Evolutionary conservation across 2,329 filamentous ascomycete species (phyloP), one percentile per base, ranked within the genome.

Genomic region (Xylariaceae sp.): DNA sequence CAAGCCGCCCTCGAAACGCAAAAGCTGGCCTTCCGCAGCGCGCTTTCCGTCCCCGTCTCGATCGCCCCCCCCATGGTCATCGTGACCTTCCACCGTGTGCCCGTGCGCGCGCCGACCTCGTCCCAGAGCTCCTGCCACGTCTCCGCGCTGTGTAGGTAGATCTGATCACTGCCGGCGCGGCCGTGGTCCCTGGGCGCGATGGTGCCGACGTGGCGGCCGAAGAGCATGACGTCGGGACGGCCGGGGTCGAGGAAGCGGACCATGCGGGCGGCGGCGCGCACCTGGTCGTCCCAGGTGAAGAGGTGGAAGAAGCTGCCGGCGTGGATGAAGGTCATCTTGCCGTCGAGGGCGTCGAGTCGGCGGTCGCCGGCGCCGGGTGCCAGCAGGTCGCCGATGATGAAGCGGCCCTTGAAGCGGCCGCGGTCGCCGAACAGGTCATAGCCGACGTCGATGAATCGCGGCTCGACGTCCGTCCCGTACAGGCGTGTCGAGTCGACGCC

Each of bases 341-440:
- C 72, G 30, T 71, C 62, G 1, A 78, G 62, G 1, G 54, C 55
- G 2, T 66, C 60, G 4, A 76, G 64, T 30, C 32, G 30, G 5
- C n/a, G 26, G 31, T 58, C 51, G 12, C 12, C 47, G 19, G 47
- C 48, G 8, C 67, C 65, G 43, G 51, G 47, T 30, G 69, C 65
- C 40, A 80, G 65, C 56, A 82, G 67, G 56, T 83, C 76, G 26
- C 77, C 80, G 2, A 73, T 63, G 32, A 84, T 67, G 58, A 84
- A 81, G 1, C 70, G 71, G 1, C 73, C 73, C 26, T 70, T 70
- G 4, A 83, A 68, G 35, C 53, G 72, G n/a, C 70, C 64, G 30
- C 75, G 73, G 57, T 87, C 85, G 45, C 76, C 74, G 69, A 87
- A 88, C 26, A 88, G 72, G 51, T 85, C 80, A 65, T 85, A 83